phyloP scores from a whole-genome alignment of 2,329 filamentous ascomycete genomes.

The Cladobotryum mycophilum region DNA sequence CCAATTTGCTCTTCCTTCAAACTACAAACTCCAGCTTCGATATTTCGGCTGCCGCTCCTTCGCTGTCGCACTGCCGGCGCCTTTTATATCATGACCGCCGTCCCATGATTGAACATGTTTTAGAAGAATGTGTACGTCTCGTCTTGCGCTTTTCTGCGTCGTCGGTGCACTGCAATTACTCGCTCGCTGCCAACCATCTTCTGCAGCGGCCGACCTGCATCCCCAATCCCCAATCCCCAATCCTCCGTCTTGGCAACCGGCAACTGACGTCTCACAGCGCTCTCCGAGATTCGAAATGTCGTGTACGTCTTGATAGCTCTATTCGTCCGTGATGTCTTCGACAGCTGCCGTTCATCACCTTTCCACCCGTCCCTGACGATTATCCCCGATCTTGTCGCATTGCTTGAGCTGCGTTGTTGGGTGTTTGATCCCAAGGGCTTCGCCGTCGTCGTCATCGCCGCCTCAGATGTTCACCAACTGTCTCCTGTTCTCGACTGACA shows the following conservation, averaged over 20 bases:
- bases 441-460: no score
- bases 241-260: conserved; percentile 18
- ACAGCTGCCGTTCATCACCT: not conserved
- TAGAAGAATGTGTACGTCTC: conserved; percentile 38
- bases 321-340: conserved; percentile 10
- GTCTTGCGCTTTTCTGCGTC: conserved; percentile 1
- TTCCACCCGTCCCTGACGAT: not conserved
- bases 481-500: conserved; percentile 4
- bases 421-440: no score
- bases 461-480: no score
- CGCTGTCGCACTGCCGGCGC: conserved; percentile 24
- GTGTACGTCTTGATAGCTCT: conserved; percentile 29
- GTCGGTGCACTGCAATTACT: conserved; percentile 6
- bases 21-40: conserved; percentile 1
- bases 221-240: conserved; percentile 8
- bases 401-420: no score
- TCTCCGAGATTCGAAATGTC: conserved; percentile 45
- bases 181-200: conserved; percentile 3
- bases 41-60: conserved; percentile 3
- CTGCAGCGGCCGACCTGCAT: conserved; percentile 12
- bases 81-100: conserved; percentile 28
- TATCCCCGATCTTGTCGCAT: no score
- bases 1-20: conserved; percentile 6
- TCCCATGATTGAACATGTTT: conserved; percentile 32
- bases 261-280: conserved; percentile 36